Evolutionary conservation across 257 asterid species (phyloP).

Genomic region (Osmanthus fragrans): DNA sequence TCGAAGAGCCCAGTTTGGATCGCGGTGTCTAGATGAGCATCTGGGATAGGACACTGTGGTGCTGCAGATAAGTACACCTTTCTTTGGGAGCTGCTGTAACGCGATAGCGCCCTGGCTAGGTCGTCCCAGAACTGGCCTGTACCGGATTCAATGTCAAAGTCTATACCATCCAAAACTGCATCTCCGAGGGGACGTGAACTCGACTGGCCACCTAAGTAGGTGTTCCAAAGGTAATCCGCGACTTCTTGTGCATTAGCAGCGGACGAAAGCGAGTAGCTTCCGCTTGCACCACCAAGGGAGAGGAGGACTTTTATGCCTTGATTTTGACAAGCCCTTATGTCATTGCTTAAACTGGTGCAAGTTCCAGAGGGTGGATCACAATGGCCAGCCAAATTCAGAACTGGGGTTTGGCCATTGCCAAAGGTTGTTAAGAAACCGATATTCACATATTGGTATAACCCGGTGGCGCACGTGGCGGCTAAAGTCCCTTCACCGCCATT

Average conservation of each 20-base stretch:
- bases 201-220: slow-evolving; percentile 50
- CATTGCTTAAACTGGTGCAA: slow-evolving; percentile 29
- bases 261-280: slow-evolving; percentile 45
- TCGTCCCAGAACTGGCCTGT: slow-evolving; percentile 38
- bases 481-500: slow-evolving; percentile 50
- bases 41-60: slow-evolving; percentile 57
- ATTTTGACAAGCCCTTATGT: slow-evolving; percentile 36
- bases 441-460: slow-evolving; percentile 42
- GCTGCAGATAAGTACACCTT: slow-evolving; percentile 56
- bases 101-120: slow-evolving; percentile 36
- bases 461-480: slow-evolving; percentile 48
- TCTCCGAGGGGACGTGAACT: slow-evolving; percentile 43
- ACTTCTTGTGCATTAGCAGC: slow-evolving; percentile 44
- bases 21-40: slow-evolving; percentile 35
- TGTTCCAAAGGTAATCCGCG: slow-evolving; percentile 50
- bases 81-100: slow-evolving; percentile 25
- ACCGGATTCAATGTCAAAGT: slow-evolving; percentile 49
- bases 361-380: slow-evolving; percentile 31
- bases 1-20: slow-evolving; percentile 51
- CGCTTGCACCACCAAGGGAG: slow-evolving; percentile 43
- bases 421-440: slow-evolving; percentile 51
- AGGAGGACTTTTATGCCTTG: slow-evolving; percentile 37
- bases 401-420: slow-evolving; percentile 52
- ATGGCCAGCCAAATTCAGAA: slow-evolving; percentile 63
- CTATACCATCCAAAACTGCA: slow-evolving; percentile 55